phyloP scores from a whole-genome alignment of 805 yeast species.

The Teunomyces cretensis region DNA sequence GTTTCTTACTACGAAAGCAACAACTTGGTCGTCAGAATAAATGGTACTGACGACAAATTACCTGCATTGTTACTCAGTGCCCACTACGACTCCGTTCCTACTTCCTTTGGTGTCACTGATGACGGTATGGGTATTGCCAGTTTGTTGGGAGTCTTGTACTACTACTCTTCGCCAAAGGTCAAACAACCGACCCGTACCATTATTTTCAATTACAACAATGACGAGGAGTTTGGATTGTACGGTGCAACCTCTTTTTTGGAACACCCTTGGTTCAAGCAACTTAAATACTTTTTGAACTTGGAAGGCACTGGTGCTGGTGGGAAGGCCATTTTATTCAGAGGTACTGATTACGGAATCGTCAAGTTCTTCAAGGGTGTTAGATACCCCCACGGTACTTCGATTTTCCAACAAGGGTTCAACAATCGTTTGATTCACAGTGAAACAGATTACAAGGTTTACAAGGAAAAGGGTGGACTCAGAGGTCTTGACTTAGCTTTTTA shows the following conservation, averaged over 20 bases:
- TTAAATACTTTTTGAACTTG: conserved; percentile 68
- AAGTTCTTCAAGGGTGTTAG: conserved; percentile 54
- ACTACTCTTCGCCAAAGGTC: conserved; percentile 31
- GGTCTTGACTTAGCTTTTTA: conserved; percentile 91
- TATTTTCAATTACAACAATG: conserved; percentile 81
- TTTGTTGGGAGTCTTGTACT: conserved; percentile 65
- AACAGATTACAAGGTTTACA: conserved; percentile 80
- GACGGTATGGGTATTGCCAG: conserved; percentile 90
- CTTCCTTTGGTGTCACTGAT: conserved; percentile 85
- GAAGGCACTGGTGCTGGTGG: conserved; percentile 96
- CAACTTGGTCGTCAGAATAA: conserved; percentile 72
- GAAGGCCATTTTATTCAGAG: conserved; percentile 75
- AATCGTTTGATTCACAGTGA: conserved; percentile 70
- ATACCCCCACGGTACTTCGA: conserved; percentile 74
- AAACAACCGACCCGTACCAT: conserved; percentile 68
- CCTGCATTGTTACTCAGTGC: conserved; percentile 78
- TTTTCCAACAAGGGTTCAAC: conserved; percentile 84
- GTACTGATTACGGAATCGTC: conserved; percentile 75
- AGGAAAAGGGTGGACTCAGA: conserved; percentile 59
- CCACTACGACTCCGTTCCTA: conserved; percentile 87
- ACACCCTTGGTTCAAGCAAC: conserved; percentile 69
- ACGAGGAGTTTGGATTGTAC: conserved; percentile 83
- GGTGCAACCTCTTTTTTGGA: conserved; percentile 75
- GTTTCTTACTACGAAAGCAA: conserved; percentile 79
- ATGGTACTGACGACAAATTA: conserved; percentile 57